Evolutionary conservation across 495 filamentous ascomycete species (phyloP).

Genomic region (Talaromyces nanjingensis): DNA sequence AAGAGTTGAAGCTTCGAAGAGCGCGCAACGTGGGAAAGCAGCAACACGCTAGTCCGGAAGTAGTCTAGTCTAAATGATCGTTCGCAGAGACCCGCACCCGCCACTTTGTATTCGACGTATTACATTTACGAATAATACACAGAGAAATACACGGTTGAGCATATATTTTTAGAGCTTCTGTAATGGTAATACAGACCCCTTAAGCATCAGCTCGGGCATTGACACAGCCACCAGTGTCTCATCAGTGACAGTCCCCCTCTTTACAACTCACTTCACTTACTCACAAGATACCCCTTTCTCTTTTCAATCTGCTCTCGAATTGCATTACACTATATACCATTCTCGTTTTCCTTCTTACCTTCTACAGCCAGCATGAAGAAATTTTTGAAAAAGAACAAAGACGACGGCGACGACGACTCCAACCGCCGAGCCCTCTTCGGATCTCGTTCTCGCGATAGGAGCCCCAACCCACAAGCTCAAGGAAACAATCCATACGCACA

Average conservation of each 20-base stretch:
- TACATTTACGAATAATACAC: background rate
- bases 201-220: slow-evolving; percentile 5
- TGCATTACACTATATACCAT: background rate
- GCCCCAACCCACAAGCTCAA: slow-evolving; percentile 37
- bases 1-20: background rate
- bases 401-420: slow-evolving; percentile 50
- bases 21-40: background rate
- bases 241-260: slow-evolving; percentile 11
- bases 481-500: slow-evolving; percentile 59
- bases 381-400: slow-evolving; percentile 60
- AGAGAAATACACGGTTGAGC: background rate
- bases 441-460: slow-evolving; percentile 51
- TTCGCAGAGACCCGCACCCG: background rate
- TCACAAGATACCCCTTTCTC: slow-evolving; percentile 7
- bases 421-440: slow-evolving; percentile 55
- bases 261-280: background rate
- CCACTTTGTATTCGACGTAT: background rate
- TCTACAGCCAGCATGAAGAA: slow-evolving; percentile 47
- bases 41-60: background rate
- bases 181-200: background rate
- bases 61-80: background rate
- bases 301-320: slow-evolving; percentile 9
- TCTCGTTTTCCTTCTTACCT: background rate
- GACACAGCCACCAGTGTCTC: slow-evolving; percentile 10
- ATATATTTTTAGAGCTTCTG: background rate